Base-by-base conservation (phyloP, 176 grass and related monocot genomes). In the Calamus simplicifolius region DNA sequence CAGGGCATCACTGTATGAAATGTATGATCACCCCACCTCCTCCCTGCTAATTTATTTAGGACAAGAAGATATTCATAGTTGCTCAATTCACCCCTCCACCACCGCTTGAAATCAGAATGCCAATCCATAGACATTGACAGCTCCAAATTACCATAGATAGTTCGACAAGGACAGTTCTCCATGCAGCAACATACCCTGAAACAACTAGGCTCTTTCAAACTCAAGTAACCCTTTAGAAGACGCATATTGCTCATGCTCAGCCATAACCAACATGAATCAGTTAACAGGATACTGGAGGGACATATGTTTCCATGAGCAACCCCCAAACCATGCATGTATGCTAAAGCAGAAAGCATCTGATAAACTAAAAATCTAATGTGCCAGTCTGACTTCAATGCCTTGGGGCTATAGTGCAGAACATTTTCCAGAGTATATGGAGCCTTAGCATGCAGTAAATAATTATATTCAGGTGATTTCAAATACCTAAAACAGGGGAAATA, bases 1-100 rank as follows among this genome's bases (percentile, higher is more conserved):
- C 91, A 96, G 43, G 91, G 91, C 91, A 96, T 96, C 57, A 96
- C 86, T 38, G 76, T 89, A 61, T 96, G 86, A 74, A 96, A 96
- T 63, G 80, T 65, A 63, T 86, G 83, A 71, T 96, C 86, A 49
- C 80, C 86, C 91, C 91, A 96, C 55, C 80, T 90, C 73, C 91
- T 87, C 65, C 91, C 91, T 77, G 91, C 76, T 74, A 96, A 76
- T 68, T 82, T 90, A 59, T 96, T 96, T 77, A 96, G 77, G 52
- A 96, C 29, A 71, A 96, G 80, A 81, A 96, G 80, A 69, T 96
- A 96, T 43, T 96, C 91, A 18, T 87, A 96, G 75, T 96, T 96
- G 79, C 80, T 96, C 61, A 96, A 59, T 58, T 96, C 75, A 60
- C 91, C 86, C 49, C 25, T 66, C 91, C 86, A 90, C 91, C 86